Conservation (phyloP, 2,329 filamentous ascomycete genomes). For the Rutstroemia sp. region DNA sequence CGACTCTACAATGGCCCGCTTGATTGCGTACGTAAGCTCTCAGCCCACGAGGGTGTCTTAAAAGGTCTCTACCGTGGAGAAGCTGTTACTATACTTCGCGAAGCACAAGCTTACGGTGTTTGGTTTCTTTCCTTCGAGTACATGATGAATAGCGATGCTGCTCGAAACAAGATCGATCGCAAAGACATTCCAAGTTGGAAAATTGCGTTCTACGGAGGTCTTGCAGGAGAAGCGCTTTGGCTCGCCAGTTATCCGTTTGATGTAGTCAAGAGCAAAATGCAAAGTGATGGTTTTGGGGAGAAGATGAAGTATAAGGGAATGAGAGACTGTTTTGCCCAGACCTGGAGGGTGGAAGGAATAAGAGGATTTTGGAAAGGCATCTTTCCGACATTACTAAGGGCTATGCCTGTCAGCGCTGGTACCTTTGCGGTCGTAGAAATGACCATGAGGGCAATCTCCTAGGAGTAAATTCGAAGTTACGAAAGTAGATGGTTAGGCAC, state of each 20-base stretch:
- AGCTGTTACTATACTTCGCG: constrained; percentile 76
- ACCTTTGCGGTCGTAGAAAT: constrained; percentile 82
- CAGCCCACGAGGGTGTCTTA: constrained; percentile 56
- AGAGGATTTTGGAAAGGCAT: constrained; percentile 94
- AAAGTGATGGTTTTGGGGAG: constrained; percentile 82
- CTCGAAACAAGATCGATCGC: constrained; percentile 66
- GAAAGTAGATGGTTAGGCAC: too few relatives aligned
- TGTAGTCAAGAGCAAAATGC: constrained; percentile 99
- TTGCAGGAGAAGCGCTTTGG: constrained; percentile 94
- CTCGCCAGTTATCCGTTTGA: constrained; percentile 90
- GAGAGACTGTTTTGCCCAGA: constrained; percentile 84
- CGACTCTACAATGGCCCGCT: constrained; percentile 76
- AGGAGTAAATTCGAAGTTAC: constrained; percentile 1
- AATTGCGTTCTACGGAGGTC: constrained; percentile 83
- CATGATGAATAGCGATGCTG: constrained; percentile 85
- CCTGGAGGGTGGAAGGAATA: constrained; percentile 66
- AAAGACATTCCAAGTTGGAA: constrained; percentile 76
- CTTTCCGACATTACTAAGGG: constrained; percentile 80
- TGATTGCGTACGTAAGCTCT: constrained; percentile 85
- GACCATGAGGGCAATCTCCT: constrained; percentile 55
- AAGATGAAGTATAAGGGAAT: constrained; percentile 69
- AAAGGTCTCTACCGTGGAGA: constrained; percentile 80
- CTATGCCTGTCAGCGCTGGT: constrained; percentile 96
- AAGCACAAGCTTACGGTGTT: constrained; percentile 88
- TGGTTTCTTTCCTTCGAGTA: constrained; percentile 97